Evolutionary conservation across 2,329 filamentous ascomycete genomes (phyloP), one percentile per base, ranked within the genome.

Genomic region (Diaporthe velutina): DNA sequence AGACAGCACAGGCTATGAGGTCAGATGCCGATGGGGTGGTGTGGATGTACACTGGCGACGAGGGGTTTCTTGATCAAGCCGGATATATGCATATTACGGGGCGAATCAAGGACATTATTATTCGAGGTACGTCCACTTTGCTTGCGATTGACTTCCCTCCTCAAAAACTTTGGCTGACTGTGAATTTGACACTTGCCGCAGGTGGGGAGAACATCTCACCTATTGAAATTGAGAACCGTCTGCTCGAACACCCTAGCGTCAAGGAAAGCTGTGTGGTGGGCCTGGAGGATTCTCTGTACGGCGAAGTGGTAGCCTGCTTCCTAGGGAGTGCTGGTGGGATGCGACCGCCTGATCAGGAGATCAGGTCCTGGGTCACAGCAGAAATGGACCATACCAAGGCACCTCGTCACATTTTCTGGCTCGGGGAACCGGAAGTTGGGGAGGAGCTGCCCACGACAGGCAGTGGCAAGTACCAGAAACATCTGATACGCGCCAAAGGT

Each of bases 51-150:
- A 90, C 89, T 0, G 89, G 89, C 22, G 89, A 91, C 74, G 87
- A 90, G 77, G 88, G 85, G 1, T 82, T 86, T 4, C 87, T 90
- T 77, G 85, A 88, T 60, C 79, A 83, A 1, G 83, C 85, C 12
- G 84, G 84, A 9, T 83, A 83, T 64, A 79, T 83, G 50, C 84
- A 87, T 66, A 94, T 94, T 76, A 94, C 91, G 0, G 91, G 92
- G 2, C 85, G 92, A 1, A 91, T 93, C 77, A 94, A 94, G 40
- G 60, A 64, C 5, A 64, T 64, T 22, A 64, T 64, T 12, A 64
- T 64, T 33, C 60, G 60, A 30, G 60, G 60, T 33, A 48, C n/a
- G 60, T 17, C 40, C 6, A 40, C 17, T 45, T 30, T 4, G 0
- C 1, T 12, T 64, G 9, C 33, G 5, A 4, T 4, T 40, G 4